These are phyloP conservation scores for Ophiostoma sp. DNA, from an alignment of 2,329 filamentous ascomycete species.

Conservation along the genomic window DNA sequence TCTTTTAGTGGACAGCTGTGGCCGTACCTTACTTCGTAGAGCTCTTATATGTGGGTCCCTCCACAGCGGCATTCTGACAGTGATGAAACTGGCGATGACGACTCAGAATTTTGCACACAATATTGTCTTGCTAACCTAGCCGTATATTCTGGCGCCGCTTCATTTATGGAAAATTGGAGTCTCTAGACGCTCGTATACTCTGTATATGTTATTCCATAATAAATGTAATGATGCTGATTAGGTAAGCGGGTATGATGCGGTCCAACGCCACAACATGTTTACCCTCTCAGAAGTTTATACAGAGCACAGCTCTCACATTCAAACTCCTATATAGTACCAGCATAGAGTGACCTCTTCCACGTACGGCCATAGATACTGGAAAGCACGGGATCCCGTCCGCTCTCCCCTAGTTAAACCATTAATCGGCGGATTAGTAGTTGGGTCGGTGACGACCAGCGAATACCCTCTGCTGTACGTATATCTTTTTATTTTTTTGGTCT, in stretches of 20 bases:
- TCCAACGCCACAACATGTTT: neutral
- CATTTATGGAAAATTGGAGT: no score
- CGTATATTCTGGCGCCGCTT: no score
- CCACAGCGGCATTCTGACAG: neutral
- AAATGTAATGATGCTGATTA: no score
- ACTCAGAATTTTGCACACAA: no score
- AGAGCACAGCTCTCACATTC: neutral
- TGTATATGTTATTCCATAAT: no score
- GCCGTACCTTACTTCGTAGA: neutral
- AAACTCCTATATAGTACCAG: neutral
- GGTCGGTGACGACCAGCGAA: constrained; percentile 6
- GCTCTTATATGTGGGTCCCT: neutral
- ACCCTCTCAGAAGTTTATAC: neutral
- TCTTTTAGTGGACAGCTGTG: neutral
- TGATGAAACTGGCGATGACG: neutral
- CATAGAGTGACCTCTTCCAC: neutral
- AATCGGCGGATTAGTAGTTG: constrained; percentile 8
- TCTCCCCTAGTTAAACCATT: constrained; percentile 3
- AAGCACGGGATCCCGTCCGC: constrained; percentile 6
- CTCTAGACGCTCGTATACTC: no score
- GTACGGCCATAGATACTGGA: constrained; percentile 6
- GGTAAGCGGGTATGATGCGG: no score
- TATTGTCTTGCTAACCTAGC: no score
- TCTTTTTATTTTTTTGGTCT: neutral
- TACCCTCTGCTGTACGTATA: constrained; percentile 6